Percentiles rank a stretch among this genome's conserved stretches.
These are phyloP conservation scores for Umbelopsis isabellina DNA, from an alignment of 192 early-diverging fungal species.

Conservation along the genomic window DNA sequence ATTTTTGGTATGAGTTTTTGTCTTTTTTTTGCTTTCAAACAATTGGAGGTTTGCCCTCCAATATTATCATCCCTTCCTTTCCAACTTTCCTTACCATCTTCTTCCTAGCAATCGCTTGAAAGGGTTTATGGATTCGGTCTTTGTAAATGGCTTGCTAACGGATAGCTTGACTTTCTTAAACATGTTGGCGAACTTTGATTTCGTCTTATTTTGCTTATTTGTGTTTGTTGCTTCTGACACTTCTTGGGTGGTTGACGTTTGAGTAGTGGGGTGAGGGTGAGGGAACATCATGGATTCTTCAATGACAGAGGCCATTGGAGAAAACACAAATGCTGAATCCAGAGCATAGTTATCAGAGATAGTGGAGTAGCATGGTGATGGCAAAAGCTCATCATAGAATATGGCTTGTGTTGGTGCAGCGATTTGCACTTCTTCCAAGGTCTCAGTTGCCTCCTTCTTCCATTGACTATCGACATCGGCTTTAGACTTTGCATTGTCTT, in stretches of 20 bases:
- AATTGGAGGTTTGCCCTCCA: not conserved
- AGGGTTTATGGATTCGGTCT: conserved; percentile 5
- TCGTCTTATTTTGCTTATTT: not conserved
- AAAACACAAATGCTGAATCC: conserved; percentile 12
- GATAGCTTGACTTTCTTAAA: conserved; percentile 17
- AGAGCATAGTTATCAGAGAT: conserved; percentile 7
- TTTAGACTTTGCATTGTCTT: conserved; percentile 18
- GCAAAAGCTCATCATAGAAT: conserved; percentile 16
- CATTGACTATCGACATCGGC: not conserved
- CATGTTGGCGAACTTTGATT: conserved; percentile 4
- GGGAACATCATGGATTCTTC: conserved; percentile 22
- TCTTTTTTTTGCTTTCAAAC: not conserved
- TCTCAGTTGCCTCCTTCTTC: not conserved
- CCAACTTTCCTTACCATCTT: conserved; percentile 6
- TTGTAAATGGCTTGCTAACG: conserved; percentile 5
- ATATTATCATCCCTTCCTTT: not conserved
- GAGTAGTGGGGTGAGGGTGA: not conserved
- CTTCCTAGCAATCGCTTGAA: conserved; percentile 14
- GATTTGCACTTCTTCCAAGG: conserved; percentile 10
- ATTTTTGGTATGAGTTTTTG: not conserved
- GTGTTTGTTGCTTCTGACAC: not conserved
- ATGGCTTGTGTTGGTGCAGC: conserved; percentile 15
- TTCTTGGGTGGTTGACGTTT: not conserved
- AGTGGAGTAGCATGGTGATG: conserved; percentile 17
- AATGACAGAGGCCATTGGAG: conserved; percentile 18